These are phyloP conservation scores for Boletus sensibilis DNA, from an alignment of 768 basidiomycete species.

Conservation along the genomic window DNA sequence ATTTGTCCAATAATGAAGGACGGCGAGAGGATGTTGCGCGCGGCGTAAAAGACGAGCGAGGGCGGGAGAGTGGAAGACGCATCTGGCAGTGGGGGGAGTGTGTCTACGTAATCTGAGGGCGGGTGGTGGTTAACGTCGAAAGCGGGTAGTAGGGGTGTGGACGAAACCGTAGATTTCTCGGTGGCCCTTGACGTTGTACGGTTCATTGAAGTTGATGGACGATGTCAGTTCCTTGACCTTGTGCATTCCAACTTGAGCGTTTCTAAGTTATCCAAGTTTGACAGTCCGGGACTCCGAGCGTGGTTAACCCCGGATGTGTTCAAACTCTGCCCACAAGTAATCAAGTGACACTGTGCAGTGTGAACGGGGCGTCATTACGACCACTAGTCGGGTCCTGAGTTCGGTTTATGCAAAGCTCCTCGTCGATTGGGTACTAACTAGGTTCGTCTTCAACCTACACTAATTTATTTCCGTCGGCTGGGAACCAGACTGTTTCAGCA, in stretches of 20 bases:
- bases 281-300: not conserved
- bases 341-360: no score
- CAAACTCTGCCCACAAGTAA: no score
- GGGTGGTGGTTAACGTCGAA: not conserved
- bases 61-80: slow-evolving; percentile 7
- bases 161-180: slow-evolving; percentile 18
- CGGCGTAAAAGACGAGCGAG: slow-evolving; percentile 25
- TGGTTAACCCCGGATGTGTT: no score
- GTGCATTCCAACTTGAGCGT: not conserved
- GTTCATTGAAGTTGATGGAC: slow-evolving; percentile 16
- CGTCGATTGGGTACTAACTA: not conserved
- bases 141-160: not conserved
- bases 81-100: not conserved
- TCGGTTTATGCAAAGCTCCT: not conserved
- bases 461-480: not conserved
- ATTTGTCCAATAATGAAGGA: slow-evolving; percentile 32
- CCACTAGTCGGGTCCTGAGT: not conserved
- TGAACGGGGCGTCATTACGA: no score
- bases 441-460: not conserved
- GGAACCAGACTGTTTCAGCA: not conserved
- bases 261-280: not conserved
- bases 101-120: slow-evolving; percentile 10
- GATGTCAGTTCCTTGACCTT: slow-evolving; percentile 14
- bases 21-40: slow-evolving; percentile 30
- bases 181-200: slow-evolving; percentile 14